Base-by-base conservation (phyloP, 768 basidiomycete species). In the Pleurotus citrinopileatus region DNA sequence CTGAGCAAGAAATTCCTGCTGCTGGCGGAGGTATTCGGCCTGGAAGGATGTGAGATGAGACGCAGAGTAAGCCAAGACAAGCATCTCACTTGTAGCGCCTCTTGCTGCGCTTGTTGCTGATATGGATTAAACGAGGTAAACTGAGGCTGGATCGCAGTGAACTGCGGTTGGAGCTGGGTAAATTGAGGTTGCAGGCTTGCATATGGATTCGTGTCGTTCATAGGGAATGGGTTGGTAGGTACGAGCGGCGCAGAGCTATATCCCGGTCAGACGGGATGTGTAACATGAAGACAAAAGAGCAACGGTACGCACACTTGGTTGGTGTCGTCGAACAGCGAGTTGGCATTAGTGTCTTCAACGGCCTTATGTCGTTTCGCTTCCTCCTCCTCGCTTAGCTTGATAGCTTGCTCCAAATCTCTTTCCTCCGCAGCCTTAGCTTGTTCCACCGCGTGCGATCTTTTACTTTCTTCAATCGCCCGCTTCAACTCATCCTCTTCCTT, bases 71-170 rank as follows among this genome's bases (percentile, higher is more conserved):
- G 38, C 9, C 1, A 19, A 32, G 22, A 23, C 22, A 22, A 27
- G 23, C 26, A 36, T 17, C 52, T 34, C 37, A 71, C 81, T 73
- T 90, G 90, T 62, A 86, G 81, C 13, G 87, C 87, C 68, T 96
- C 93, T 61, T 95, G 93, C 62, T 95, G 89, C 43, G 88, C 83
- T 65, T 95, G 95, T 66, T 94, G 93, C 64, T 92, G 90, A 59
- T 92, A 94, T 0, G 91, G 91, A 68, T 98, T 98, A 78, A 93
- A 98, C 0, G 90, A 85, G 3, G 91, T 94, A 67, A 89, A 91
- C 62, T 95, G 94, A 0, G 90, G 89, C 60, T 88, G 88, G 42
- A 93, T 62, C 29, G 48, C 48, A 1, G 89, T 89, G 64, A 79
- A 86, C 61, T 94, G 93, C 1, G 90, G 87, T 64, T 91, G 90